Percentiles rank a stretch among this genome's conserved stretches.
phyloP scores from a whole-genome alignment of 225 moss, liverwort and hornwort species.

The Physcomitrium patens region DNA sequence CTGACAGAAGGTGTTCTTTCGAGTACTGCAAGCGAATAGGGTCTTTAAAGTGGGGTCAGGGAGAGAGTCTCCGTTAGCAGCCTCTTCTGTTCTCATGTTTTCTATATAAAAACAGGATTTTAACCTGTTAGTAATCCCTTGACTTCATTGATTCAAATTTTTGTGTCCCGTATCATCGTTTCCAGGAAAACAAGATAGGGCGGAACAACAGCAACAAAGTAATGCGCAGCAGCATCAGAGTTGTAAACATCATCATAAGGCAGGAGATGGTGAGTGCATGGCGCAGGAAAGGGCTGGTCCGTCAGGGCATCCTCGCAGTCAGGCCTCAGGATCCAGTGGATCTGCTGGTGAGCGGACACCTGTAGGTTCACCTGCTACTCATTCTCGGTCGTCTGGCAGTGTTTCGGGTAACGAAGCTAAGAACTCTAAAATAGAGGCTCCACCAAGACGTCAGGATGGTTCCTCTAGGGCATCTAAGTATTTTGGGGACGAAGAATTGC shows the following conservation, averaged over 20 bases:
- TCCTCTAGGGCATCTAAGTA: conserved; percentile 50
- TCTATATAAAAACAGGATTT: background rate
- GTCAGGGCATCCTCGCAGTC: conserved; percentile 51
- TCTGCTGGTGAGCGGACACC: conserved; percentile 48
- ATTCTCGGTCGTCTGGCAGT: conserved; percentile 40
- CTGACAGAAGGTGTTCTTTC: background rate
- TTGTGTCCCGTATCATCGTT: background rate
- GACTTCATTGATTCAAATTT: background rate
- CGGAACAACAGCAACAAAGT: conserved; percentile 37
- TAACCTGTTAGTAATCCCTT: background rate
- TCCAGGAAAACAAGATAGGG: conserved; percentile 56
- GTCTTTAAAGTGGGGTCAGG: background rate
- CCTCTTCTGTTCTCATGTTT: background rate
- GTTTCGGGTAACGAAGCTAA: conserved; percentile 35
- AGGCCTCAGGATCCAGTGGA: conserved; percentile 42
- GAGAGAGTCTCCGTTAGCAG: background rate
- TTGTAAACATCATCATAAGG: conserved; percentile 53
- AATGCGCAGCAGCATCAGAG: conserved; percentile 47
- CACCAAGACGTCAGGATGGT: conserved; percentile 50
- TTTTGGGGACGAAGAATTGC: conserved; percentile 55
- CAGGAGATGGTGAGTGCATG: conserved; percentile 46
- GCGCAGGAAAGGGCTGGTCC: conserved; percentile 51
- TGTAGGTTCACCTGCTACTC: conserved; percentile 47
- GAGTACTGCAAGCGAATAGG: background rate
- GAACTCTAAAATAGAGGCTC: conserved; percentile 39